Evolutionary conservation across 2,329 filamentous ascomycete genomes (phyloP).

Genomic region (Fusarium globosum): DNA sequence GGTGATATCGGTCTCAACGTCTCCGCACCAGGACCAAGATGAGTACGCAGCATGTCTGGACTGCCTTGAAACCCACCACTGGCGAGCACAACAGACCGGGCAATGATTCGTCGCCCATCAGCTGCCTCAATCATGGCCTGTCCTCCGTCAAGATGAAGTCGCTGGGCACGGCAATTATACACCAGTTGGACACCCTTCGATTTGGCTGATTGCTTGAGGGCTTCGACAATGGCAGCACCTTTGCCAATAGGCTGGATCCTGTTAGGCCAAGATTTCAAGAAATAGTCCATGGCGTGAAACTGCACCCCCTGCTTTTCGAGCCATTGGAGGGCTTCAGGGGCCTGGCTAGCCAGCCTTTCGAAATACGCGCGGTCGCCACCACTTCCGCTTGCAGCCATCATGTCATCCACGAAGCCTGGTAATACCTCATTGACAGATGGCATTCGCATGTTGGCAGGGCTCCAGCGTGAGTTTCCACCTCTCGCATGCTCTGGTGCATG

Average conservation of each 20-base stretch:
- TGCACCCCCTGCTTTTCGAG: background rate
- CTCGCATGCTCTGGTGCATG: constrained; percentile 22
- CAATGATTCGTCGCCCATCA: background rate
- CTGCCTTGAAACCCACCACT: background rate
- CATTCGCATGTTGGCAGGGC: constrained; percentile 25
- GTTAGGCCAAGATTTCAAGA: background rate
- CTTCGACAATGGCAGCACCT: background rate
- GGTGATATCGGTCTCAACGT: background rate
- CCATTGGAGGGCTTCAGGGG: background rate
- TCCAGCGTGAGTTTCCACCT: constrained; percentile 22
- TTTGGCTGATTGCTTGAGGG: background rate
- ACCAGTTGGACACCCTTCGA: background rate
- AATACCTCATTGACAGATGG: constrained; percentile 23
- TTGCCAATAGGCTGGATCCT: background rate
- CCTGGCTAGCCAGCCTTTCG: background rate
- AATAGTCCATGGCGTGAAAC: background rate
- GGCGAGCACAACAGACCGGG: background rate
- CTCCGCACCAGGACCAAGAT: background rate
- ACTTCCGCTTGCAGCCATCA: background rate
- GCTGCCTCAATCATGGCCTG: background rate
- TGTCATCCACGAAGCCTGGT: background rate
- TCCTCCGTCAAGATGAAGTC: background rate
- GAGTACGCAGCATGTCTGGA: background rate
- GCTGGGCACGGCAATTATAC: background rate
- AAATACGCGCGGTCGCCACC: background rate